Base-by-base conservation (phyloP, 2,329 filamentous ascomycete species). In the Ceratocystis huliohia region DNA sequence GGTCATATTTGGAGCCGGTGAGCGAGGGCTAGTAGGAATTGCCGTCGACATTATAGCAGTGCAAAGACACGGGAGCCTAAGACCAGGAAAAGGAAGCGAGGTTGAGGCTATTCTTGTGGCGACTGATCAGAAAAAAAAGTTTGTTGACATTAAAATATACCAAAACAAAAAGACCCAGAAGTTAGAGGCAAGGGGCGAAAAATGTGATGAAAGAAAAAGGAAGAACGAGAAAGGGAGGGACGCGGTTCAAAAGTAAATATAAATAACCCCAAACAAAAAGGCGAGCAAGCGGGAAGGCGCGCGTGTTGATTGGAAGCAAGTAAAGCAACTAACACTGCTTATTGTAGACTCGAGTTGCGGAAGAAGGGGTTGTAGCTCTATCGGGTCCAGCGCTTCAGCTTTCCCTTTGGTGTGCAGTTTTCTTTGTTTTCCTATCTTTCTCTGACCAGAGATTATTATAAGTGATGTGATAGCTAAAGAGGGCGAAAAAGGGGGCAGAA, bases 251-350 rank as follows among this genome's bases (percentile, higher is more conserved):
- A 20, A n/a, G n/a, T 8, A 44, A 25, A 63, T 50, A 44, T 15
- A 50, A 63, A 50, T 7, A 63, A 15, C n/a, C 46, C 7, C 15
- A 61, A 41, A 44, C 22, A 8, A 20, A 50, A 10, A 37, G 56
- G n/a, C 56, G 56, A 61, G 28, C 22, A n/a, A 37, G 30, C 33
- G 22, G 41, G 33, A 41, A 62, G 59, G 56, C 56, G 20, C 56
- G 28, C 56, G 56, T 59, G 56, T 59, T 53, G 48, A n/a, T n/a
- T 41, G 37, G 37, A 41, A 41, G 56, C 33, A 59, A 59, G 28
- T n/a, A 37, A 59, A 30, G 56, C 56, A 59, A 59, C 56, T 59
- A 41, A 15, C 10, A 41, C 37, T 15, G 37, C 13, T 41, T 15
- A 15, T 41, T 15, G 10, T 15, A 15, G 37, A 41, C 37, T 41